These are phyloP conservation scores for Hanseniaspora guilliermondii DNA, from an alignment of 805 yeast species.

Conservation along the genomic window DNA sequence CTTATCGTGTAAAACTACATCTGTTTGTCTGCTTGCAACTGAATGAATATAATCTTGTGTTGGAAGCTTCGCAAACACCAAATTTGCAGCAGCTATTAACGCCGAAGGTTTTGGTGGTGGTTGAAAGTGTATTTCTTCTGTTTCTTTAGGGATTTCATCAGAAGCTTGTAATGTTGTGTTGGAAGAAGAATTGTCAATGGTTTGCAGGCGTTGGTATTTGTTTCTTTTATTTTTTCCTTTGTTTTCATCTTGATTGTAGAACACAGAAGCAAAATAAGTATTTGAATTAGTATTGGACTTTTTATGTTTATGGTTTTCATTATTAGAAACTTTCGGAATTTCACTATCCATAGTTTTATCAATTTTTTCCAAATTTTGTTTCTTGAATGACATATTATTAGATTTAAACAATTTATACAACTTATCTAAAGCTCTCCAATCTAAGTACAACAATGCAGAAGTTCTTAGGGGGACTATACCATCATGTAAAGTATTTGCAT, in stretches of 20 bases:
- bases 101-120: conserved; percentile 66
- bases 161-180: neutral
- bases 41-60: conserved; percentile 50
- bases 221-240: neutral
- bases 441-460: conserved; percentile 70
- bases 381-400: neutral
- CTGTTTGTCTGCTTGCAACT: conserved; percentile 46
- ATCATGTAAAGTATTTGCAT: conserved; percentile 84
- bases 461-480: conserved; percentile 94
- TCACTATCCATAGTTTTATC: conserved; percentile 1
- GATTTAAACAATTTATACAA: conserved; percentile 1
- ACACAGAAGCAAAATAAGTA: neutral
- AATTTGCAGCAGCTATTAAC: conserved; percentile 62
- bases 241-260: neutral
- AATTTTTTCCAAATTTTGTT: conserved; percentile 1
- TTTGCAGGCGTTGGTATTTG: conserved; percentile 2
- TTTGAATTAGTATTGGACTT: neutral
- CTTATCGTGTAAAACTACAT: conserved; percentile 70
- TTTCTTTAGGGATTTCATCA: neutral
- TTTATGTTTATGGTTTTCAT: neutral
- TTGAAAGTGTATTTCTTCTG: conserved; percentile 20
- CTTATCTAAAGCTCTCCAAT: conserved; percentile 39
- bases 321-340: neutral
- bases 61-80: conserved; percentile 73
- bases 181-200: neutral